Percentiles rank a stretch among this genome's conserved stretches.
Conservation (phyloP, 345 rosid genomes). For the Moricandia arvensis region DNA sequence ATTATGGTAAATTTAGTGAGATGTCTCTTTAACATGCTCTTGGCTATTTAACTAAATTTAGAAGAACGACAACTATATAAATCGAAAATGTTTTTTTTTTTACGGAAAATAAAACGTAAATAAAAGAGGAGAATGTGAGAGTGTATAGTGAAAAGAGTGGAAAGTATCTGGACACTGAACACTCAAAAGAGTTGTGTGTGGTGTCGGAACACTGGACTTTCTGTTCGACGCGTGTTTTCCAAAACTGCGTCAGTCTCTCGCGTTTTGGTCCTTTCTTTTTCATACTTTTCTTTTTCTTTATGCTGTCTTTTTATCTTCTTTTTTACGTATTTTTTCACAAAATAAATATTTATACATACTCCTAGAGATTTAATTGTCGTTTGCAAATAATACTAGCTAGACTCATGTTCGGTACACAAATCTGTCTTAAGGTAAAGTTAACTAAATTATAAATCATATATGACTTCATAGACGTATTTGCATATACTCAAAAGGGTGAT, state of each 20-base stretch:
- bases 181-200: not conserved
- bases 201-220: conserved; percentile 17
- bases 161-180: conserved; percentile 2
- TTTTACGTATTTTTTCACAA: not conserved
- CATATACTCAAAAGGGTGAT: not conserved
- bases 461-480: not conserved
- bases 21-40: not conserved
- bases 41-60: not conserved
- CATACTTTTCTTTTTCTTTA: not conserved
- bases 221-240: conserved; percentile 26
- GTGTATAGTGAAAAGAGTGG: not conserved
- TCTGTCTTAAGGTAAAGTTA: not conserved
- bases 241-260: conserved; percentile 38
- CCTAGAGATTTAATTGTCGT: not conserved
- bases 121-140: not conserved
- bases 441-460: not conserved
- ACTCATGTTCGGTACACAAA: not conserved
- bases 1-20: not conserved
- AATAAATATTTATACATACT: not conserved
- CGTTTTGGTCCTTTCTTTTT: not conserved
- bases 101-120: not conserved
- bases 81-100: not conserved
- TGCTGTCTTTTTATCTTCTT: too few species aligned
- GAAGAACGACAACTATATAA: not conserved
- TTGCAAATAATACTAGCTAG: not conserved